Conservation (phyloP, 73 alveolate genomes). For the Paramecium sexaurelia region DNA sequence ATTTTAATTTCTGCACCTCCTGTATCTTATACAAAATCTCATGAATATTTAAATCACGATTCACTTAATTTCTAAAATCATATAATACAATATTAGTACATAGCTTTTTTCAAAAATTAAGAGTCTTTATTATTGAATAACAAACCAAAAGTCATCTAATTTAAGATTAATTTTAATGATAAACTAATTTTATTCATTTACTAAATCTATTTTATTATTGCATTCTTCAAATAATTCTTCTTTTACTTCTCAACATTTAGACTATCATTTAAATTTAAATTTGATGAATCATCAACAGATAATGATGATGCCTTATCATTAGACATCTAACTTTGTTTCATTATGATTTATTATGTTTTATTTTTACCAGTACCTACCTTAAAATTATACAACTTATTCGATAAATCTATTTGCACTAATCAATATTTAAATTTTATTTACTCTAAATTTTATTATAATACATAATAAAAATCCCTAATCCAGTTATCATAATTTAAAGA, state of each 20-base stretch:
- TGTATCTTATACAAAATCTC: not conserved
- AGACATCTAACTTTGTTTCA: not conserved
- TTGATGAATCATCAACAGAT: not conserved
- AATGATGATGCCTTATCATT: not conserved
- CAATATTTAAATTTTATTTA: not conserved
- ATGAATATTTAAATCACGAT: not conserved
- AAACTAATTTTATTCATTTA: not conserved
- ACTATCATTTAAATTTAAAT: not conserved
- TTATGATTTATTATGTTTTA: not conserved
- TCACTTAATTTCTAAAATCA: not conserved
- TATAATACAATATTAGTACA: not conserved
- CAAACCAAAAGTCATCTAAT: not conserved
- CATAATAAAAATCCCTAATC: not conserved
- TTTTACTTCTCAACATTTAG: not conserved
- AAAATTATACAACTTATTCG: constrained; percentile 1
- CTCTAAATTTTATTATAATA: not conserved
- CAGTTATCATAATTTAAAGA: not conserved
- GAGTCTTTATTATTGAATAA: not conserved
- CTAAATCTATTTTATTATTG: not conserved
- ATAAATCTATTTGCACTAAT: not conserved
- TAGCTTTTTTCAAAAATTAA: not conserved
- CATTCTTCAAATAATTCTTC: not conserved
- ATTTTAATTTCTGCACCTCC: not conserved
- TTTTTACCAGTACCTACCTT: not conserved
- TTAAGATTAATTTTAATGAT: not conserved